Evolutionary conservation across 768 basidiomycete genomes (phyloP).

Genomic region (Tricholoma sp.): DNA sequence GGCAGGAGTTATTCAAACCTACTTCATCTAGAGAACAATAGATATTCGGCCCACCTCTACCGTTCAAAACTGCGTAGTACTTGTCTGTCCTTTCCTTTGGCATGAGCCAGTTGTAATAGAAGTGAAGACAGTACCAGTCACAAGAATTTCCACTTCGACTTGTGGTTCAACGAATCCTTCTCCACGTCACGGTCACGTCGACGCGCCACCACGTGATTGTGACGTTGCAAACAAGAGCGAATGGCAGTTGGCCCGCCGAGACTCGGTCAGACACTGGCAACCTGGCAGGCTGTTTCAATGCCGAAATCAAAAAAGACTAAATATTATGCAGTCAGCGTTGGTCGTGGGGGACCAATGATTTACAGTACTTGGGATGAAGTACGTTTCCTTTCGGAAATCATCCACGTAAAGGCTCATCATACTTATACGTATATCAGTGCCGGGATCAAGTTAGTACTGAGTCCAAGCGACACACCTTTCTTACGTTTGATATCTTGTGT

Average conservation of each 20-base stretch:
- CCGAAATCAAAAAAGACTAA: conserved; percentile 31
- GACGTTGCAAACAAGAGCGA: background rate
- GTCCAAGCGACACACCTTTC: background rate
- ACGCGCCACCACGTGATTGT: conserved; percentile 9
- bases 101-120: background rate
- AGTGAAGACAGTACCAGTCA: background rate
- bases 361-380: conserved; percentile 61
- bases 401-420: background rate
- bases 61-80: conserved; percentile 13
- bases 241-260: too few species aligned
- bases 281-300: too few species aligned
- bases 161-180: background rate
- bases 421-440: conserved; percentile 31
- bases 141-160: background rate
- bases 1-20: background rate
- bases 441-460: conserved; percentile 34
- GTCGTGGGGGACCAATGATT: conserved; percentile 52
- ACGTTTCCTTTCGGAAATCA: conserved; percentile 10
- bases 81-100: conserved; percentile 2
- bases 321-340: conserved; percentile 57
- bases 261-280: too few species aligned
- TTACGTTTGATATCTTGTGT: background rate
- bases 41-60: conserved; percentile 9
- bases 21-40: conserved; percentile 6
- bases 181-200: background rate